Percentiles rank a stretch among this genome's conserved stretches.
These are phyloP conservation scores for Penicillium chermesinum DNA, from an alignment of 495 filamentous ascomycete species.

Conservation along the genomic window DNA sequence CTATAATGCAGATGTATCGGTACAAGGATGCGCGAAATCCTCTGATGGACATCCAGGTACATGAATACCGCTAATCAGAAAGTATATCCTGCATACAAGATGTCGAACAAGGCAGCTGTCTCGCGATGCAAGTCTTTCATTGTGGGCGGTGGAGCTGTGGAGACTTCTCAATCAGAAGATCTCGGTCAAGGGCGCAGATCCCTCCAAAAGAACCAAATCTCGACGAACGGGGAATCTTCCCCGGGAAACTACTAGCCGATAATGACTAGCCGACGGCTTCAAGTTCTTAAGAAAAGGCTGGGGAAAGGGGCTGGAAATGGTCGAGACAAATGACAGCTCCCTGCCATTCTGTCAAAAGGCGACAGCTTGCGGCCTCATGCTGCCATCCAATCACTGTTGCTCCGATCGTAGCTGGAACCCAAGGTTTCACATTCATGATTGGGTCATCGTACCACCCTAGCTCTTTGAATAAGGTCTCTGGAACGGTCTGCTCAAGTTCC, in stretches of 20 bases:
- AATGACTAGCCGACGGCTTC: too few relatives aligned
- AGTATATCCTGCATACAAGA: background rate
- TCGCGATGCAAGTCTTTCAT: background rate
- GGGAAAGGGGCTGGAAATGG: too few relatives aligned
- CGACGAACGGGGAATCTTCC: too few relatives aligned
- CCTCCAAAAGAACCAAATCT: too few relatives aligned
- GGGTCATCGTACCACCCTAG: constrained; percentile 12
- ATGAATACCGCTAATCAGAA: background rate
- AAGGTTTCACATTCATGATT: constrained; percentile 6
- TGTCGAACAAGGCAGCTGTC: background rate
- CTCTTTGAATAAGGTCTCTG: constrained; percentile 18
- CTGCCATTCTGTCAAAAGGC: too few relatives aligned
- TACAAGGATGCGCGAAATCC: background rate
- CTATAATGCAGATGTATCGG: background rate
- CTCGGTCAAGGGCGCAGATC: too few relatives aligned
- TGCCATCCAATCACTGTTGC: constrained; percentile 7
- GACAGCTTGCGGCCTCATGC: constrained; percentile 5
- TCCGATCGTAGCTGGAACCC: constrained; percentile 1
- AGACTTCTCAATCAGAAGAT: background rate
- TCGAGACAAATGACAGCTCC: too few relatives aligned
- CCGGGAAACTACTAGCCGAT: too few relatives aligned
- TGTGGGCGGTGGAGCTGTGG: background rate
- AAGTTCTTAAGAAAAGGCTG: too few relatives aligned
- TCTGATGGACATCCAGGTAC: constrained; percentile 1
- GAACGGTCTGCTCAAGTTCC: constrained; percentile 10